phyloP scores from a whole-genome alignment of 208 protist species.

The Wallacemonas sp. region DNA sequence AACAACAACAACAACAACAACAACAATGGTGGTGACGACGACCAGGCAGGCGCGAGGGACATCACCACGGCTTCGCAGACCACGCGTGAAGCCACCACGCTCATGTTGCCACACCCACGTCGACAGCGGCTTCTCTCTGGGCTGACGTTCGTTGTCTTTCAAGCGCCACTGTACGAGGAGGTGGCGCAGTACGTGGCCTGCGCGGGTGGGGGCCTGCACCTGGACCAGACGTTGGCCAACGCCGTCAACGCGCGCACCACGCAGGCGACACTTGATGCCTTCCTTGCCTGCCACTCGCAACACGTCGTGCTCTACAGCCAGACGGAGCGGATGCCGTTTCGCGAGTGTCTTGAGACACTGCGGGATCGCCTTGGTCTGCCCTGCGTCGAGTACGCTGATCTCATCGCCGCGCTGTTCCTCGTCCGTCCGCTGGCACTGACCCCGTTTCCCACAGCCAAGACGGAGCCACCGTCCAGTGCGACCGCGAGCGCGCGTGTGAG shows the following conservation, averaged over 20 bases:
- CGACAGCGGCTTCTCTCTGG: constrained; percentile 49
- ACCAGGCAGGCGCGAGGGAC: not conserved
- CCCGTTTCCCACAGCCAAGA: constrained; percentile 8
- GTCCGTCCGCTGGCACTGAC: constrained; percentile 20
- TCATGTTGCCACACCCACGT: constrained; percentile 25
- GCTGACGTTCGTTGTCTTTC: constrained; percentile 60
- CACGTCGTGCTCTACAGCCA: constrained; percentile 66
- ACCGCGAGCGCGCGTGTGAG: not conserved
- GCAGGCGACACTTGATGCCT: constrained; percentile 26
- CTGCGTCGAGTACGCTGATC: constrained; percentile 52
- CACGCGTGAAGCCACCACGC: not conserved
- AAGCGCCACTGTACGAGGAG: constrained; percentile 61
- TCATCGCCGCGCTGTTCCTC: constrained; percentile 44
- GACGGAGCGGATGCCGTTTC: constrained; percentile 46
- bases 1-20: not conserved
- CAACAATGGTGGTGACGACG: too few species aligned
- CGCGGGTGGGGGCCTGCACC: constrained; percentile 45
- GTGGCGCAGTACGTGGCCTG: constrained; percentile 45
- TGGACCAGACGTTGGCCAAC: constrained; percentile 38
- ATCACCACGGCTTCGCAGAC: not conserved
- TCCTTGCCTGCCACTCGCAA: constrained; percentile 35
- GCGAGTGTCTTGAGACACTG: constrained; percentile 31
- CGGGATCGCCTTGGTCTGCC: constrained; percentile 35
- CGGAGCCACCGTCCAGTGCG: not conserved
- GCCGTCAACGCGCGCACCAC: constrained; percentile 9